These are phyloP conservation scores for Yamagishiella unicocca DNA, from an alignment of 139 green algal genomes.

Conservation along the genomic window DNA sequence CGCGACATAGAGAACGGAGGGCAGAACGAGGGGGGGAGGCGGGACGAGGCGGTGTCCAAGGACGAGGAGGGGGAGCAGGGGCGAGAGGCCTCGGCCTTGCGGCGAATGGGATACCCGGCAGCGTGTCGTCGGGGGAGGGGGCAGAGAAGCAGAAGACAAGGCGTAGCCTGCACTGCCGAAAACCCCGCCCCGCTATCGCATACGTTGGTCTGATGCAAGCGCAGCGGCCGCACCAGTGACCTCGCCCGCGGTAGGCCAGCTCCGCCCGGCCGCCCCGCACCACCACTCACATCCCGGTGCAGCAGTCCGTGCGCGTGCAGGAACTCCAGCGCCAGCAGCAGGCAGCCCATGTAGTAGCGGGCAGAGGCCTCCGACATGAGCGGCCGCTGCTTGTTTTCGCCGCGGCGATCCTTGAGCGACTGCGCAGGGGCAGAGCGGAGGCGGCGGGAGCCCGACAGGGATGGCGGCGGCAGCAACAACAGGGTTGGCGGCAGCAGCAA, in stretches of 20 bases:
- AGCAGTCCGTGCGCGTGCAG: constrained; percentile 45
- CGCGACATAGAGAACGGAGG: too few relatives aligned
- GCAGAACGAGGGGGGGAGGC: too few relatives aligned
- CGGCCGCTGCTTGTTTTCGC: constrained; percentile 30
- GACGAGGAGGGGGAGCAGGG: neutral
- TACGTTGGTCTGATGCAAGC: too few relatives aligned
- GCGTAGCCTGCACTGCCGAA: neutral
- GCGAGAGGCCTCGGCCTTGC: neutral
- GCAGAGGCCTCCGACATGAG: constrained; percentile 40
- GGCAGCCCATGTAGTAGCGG: constrained; percentile 45
- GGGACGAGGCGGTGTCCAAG: too few relatives aligned
- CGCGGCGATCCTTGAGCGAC: constrained; percentile 43
- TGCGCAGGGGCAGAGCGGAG: too few relatives aligned
- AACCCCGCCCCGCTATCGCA: neutral
- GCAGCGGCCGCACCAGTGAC: too few relatives aligned
- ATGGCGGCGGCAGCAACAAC: too few relatives aligned
- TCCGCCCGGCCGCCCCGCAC: neutral
- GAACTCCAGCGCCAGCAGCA: constrained; percentile 49
- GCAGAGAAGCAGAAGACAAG: neutral
- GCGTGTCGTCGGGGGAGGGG: too few relatives aligned
- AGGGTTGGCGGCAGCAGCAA: too few relatives aligned
- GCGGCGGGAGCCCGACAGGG: too few relatives aligned
- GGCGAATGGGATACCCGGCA: too few relatives aligned
- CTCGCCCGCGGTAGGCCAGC: too few relatives aligned
- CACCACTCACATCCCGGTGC: constrained; percentile 38